Base-by-base conservation (phyloP, 1,284 basidiomycete species). In the Athelia psychrophila region DNA sequence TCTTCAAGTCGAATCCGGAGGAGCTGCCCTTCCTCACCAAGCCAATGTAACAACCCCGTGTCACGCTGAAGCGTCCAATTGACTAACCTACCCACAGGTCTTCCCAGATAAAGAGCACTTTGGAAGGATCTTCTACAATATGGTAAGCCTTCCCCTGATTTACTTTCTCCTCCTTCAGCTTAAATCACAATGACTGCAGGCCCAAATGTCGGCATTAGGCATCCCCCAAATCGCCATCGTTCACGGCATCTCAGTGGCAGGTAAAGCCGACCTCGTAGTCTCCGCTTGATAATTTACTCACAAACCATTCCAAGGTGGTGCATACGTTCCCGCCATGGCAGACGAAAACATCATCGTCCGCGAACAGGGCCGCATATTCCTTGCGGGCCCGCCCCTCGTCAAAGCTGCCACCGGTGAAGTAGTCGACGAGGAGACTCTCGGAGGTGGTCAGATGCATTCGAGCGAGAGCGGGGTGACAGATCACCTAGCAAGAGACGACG, bases 51-150 rank as follows among this genome's bases (percentile, higher is more conserved):
- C 25, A n/a, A 25, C 44, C 42, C 51, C 23, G 13, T 54, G 51
- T 16, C 32, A 32, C 18, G 19, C 20, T 16, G n/a, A 27, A 36
- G 18, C 13, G 47, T 49, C 50, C 25, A 19, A 33, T 27, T 36
- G 35, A 49, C 25, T 18, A 45, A 53, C 52, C 62, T 57, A 46
- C 63, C 54, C 33, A 22, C 53, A 80, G 76, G 78, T 86, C 5
- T 94, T 93, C 66, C 91, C 91, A 9, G 93, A 94, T 72, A 88
- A 84, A 64, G 88, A 96, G 61, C 93, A 98, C 68, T 98, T 98
- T 64, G 95, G 95, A 9, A 81, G 94, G 13, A 97, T 98, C 66
- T 98, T 98, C 71, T 97, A 95, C 69, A 97, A 98, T 64, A 97
- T 96, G 93, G 93, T 89, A 5, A 22, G 19, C 6, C 20, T 42